Base-by-base conservation (phyloP, 352 stramenopile genomes). In the Globisporangium alternatum region DNA sequence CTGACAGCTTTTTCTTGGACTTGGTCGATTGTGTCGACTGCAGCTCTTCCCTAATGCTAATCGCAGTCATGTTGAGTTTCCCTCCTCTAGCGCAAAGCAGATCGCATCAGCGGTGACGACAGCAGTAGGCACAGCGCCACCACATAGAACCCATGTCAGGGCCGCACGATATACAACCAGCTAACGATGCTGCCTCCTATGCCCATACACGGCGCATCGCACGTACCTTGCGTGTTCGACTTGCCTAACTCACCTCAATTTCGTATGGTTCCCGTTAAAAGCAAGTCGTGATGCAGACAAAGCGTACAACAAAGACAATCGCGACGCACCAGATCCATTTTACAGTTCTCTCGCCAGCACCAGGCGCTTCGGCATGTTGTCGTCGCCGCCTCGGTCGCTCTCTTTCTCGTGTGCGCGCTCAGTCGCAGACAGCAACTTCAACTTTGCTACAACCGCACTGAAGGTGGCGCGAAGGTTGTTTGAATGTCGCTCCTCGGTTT, bases 321-420 rank as follows among this genome's bases (percentile, higher is more conserved):
- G 58, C 25, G 9, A 45, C 59, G 35, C 48, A 77, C 72, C 72
- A 39, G 72, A 74, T 64, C 74, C 74, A 66, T 81, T 81, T 82
- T 78, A 60, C 78, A 80, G 70, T 82, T 80, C 64, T 76, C 67
- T 80, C 64, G 74, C 67, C 58, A 80, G 67, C 56, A 74, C 71
- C 60, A 78, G 51, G 44, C 65, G 64, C 64, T 78, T 62, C 59
- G 76, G 31, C 70, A 71, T 80, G 8, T 28, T 72, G 37, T 37
- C 56, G 31, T 41, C 56, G 25, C 25, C 25, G 25, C 25, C 25
- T 31, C 6, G 22, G n/a, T 54, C 22, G 21, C n/a, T 44, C 3
- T 53, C 22, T 5, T 45, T 54, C 56, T 22, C 5, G 22, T 51
- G 44, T 39, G 35, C 35, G 35, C 35, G 48, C 21, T 44, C 5